A percentile compares a stretch with the other conserved stretches of the same genome.
Evolutionary conservation across 169 alveolate genomes (phyloP).

Genomic region (Babesia bovis): DNA sequence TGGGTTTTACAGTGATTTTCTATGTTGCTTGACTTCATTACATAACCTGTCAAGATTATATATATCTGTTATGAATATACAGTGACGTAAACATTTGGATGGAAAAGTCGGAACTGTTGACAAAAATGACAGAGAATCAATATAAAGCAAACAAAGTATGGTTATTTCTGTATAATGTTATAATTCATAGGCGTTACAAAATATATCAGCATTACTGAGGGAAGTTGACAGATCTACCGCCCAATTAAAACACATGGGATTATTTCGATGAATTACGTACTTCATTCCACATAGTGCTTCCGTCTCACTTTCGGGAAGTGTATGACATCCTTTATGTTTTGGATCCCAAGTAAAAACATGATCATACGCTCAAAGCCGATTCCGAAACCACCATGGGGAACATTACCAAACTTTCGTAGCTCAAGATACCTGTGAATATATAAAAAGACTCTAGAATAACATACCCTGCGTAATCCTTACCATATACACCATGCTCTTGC

Average conservation of each 20-base stretch:
- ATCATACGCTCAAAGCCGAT: constrained; percentile 95
- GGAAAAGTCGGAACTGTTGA: constrained; percentile 3
- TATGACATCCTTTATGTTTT: constrained; percentile 97
- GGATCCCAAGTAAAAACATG: constrained; percentile 95
- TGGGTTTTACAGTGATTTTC: too few species aligned
- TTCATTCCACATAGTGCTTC: constrained; percentile 80
- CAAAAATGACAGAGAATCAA: constrained; percentile 16
- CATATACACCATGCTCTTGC: constrained; percentile 77
- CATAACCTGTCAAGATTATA: too few species aligned
- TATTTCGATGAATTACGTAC: neutral
- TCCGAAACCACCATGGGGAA: constrained; percentile 99
- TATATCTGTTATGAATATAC: neutral
- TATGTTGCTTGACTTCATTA: too few species aligned
- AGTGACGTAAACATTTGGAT: constrained; percentile 7
- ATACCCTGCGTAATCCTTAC: constrained; percentile 78
- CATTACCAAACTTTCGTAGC: constrained; percentile 93
- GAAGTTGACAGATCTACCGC: constrained; percentile 19
- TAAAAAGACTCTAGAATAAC: neutral
- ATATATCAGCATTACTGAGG: neutral
- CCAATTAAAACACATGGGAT: neutral
- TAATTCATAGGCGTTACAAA: neutral
- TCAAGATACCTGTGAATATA: constrained; percentile 79
- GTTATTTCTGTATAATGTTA: too few species aligned
- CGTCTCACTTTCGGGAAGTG: constrained; percentile 95
- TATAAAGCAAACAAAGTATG: constrained; percentile 29